Evolutionary conservation across 1,284 basidiomycete genomes (phyloP), one percentile per base, ranked within the genome.

Genomic region (Gomphus bonarii): DNA sequence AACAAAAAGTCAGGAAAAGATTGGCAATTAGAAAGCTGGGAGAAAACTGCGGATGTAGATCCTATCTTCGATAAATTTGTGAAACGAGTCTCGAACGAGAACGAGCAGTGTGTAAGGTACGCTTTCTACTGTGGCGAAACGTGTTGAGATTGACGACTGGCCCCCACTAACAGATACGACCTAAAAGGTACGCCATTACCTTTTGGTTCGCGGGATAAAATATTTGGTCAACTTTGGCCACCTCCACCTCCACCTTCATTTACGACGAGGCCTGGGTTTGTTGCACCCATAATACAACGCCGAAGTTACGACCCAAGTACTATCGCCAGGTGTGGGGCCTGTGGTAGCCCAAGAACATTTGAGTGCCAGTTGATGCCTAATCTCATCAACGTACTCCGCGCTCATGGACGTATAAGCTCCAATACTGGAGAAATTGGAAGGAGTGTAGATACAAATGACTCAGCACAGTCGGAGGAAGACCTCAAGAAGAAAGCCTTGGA

Each of bases 341-440:
- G 90, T 69, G 70, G 73, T 44, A 72, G 76, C 6, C 71, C 68
- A 46, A 78, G 88, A 11, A 75, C 83, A 8, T 93, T 91, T 68
- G 91, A 93, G 66, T 89, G 84, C 63, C 90, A 93, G 66, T 70
- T 92, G 42, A 91, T 91, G 88, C 89, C 89, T 1, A 90, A 91
- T 67, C 70, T 92, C 48, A 88, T 91, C 68, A 89, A 87, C 59
- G 70, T 88, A 7, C 73, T 90, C 33, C 73, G 75, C 48, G 57
- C 63, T 48, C 50, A 53, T 44, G 57, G 14, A 44, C 31, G 33
- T 28, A 54, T 3, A 20, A 18, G 7, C 20, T 8, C 18, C 20
- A 43, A 55, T 58, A 16, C 46, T 31, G 46, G 12, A n/a, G 20
- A 50, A 16, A 8, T 5, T 31, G 18, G 10, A 11, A n/a, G 8